Evolutionary conservation across 73 alveolate genomes (phyloP).

Genomic region (Symbiodinium pilosum): DNA sequence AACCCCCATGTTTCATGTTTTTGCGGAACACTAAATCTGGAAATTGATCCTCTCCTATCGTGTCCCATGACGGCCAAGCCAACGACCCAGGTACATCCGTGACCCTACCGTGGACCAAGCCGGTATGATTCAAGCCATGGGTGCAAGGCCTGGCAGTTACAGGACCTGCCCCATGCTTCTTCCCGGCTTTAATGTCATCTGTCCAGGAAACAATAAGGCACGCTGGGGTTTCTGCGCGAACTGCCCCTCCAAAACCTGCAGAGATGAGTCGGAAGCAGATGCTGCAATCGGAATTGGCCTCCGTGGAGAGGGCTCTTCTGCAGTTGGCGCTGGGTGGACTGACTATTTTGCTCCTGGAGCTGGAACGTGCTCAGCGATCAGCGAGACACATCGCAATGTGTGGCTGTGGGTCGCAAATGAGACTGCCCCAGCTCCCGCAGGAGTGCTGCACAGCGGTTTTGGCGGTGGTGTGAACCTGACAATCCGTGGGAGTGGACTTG

Average conservation of each 20-base stretch:
- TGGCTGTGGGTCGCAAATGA: conserved; percentile 87
- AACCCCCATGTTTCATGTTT: too few relatives aligned
- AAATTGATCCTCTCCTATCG: too few relatives aligned
- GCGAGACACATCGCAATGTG: conserved; percentile 14
- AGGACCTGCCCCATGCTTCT: conserved; percentile 58
- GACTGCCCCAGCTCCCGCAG: background rate
- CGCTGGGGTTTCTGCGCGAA: conserved; percentile 94
- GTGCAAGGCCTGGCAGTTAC: conserved; percentile 49
- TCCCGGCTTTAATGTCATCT: conserved; percentile 70
- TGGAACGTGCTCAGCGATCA: conserved; percentile 29
- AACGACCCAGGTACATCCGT: conserved; percentile 27
- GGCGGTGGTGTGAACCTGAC: conserved; percentile 57
- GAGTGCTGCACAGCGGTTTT: conserved; percentile 49
- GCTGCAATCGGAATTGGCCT: conserved; percentile 89
- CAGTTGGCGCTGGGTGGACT: conserved; percentile 95
- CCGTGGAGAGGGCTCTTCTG: background rate
- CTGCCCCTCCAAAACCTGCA: conserved; percentile 45
- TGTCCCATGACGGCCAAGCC: background rate
- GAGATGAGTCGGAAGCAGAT: conserved; percentile 34
- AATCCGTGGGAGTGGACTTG: conserved; percentile 38
- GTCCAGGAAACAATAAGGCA: conserved; percentile 29
- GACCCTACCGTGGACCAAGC: conserved; percentile 56
- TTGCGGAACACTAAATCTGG: too few relatives aligned
- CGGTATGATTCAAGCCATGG: conserved; percentile 42
- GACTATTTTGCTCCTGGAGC: conserved; percentile 49